These are phyloP conservation scores for Trichoderma sp. DNA, from an alignment of 2,329 filamentous ascomycete genomes.

Conservation along the genomic window DNA sequence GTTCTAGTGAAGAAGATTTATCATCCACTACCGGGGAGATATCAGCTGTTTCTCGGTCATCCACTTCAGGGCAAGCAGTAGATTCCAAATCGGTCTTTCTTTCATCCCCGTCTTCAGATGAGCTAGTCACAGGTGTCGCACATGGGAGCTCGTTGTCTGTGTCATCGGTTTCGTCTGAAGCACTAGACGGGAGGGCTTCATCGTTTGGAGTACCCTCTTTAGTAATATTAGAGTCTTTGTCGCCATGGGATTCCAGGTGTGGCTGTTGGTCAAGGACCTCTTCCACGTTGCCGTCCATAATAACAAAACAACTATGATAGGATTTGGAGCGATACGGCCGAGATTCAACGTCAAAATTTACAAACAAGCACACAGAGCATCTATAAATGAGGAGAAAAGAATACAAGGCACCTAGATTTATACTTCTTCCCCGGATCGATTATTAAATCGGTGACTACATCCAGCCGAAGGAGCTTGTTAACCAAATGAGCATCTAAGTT, in stretches of 20 bases:
- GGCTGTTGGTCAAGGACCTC: neutral
- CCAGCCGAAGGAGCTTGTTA: neutral
- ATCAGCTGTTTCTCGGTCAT: neutral
- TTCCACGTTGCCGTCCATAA: neutral
- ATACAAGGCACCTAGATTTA: neutral
- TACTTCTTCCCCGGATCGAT: neutral
- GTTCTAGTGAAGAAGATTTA: neutral
- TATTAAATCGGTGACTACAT: neutral
- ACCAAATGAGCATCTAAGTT: neutral
- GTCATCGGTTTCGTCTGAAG: neutral
- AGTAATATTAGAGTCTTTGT: neutral
- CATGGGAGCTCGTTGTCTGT: neutral
- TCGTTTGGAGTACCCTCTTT: neutral
- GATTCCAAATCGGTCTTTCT: neutral
- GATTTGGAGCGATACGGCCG: neutral
- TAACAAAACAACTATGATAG: neutral
- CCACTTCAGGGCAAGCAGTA: neutral
- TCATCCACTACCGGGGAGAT: too few relatives aligned
- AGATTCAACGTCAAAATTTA: neutral
- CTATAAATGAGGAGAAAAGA: neutral
- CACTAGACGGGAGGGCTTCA: too few relatives aligned
- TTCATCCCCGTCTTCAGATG: neutral
- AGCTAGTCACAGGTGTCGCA: neutral
- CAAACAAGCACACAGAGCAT: neutral
- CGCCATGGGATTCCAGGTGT: neutral